Base-by-base conservation (phyloP, 1,284 basidiomycete genomes). In the Austroboletus rostrupii region DNA sequence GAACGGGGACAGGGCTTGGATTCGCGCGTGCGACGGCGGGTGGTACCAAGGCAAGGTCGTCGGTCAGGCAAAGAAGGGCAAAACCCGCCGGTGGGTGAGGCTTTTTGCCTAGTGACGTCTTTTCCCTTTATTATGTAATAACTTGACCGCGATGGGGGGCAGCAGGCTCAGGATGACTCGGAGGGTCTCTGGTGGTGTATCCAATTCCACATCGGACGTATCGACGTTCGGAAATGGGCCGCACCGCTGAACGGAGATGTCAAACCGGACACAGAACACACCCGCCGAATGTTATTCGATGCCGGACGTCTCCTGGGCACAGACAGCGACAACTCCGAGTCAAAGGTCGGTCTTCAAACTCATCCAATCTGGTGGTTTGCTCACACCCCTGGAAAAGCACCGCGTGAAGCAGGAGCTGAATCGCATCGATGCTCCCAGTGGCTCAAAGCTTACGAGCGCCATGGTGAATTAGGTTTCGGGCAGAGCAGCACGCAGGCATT, bases 171-270 rank as follows among this genome's bases (percentile, higher is more conserved):
- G 36, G 36, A 70, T 47, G 66, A 77, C 52, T 11, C 28, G 28
- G 28, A 28, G 28, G 77, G 76, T 17, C 57, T 80, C 19, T 79
- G 73, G 54, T 83, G 78, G 62, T 73, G 72, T 28, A 80, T 78
- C 42, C 65, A 74, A 45, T 76, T 72, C 49, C 62, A 64, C 38
- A 59, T 67, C 29, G 72, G 72, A 14, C 31, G 20, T 31, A 54
- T 16, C 26, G 47, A 23, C 47, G 61, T 81, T 32, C 75, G 80
- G 39, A 80, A 78, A 58, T 76, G 76, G 56, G 77, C 80, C 55
- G 74, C 81, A 5, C 82, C 83, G 8, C 63, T 81, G 49, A 78
- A 83, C 47, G 82, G 81, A 31, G 80, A 83, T 52, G 75, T 85
- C 53, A 85, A 84, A 60, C 81, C 81, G 8, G 73, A 85, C 59